Evolutionary conservation across 139 green algal genomes (phyloP), one percentile per base, ranked within the genome.

Genomic region (Coelastrella sp.): DNA sequence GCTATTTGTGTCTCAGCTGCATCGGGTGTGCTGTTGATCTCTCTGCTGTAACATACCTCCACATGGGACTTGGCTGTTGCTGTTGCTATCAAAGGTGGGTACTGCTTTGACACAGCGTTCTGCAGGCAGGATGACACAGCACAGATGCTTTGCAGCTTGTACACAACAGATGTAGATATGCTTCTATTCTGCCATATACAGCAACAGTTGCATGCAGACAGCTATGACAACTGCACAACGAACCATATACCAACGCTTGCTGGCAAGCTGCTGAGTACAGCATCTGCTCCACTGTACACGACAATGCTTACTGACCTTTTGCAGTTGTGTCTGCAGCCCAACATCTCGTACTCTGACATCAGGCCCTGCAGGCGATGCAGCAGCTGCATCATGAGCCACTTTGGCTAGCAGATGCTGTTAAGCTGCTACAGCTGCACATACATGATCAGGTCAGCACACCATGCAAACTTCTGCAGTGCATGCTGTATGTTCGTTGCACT

Each of bases 61-160:
- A 91, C 85, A 64, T 91, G 88, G 4, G 88, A 85, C 8, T 41
- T 74, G 27, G 41, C 83, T 30, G 76, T 89, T 41, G 88, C 85
- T 40, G 37, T 60, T 25, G 87, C 85, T 9, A 41, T 19, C 13
- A 91, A 30, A 0, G 79, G 82, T 1, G 79, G 78, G 27, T 34
- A 59, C 62, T 84, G 40, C 60, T 25, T 34, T 11, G 78, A 64
- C 11, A 40, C 41, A 63, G 40, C 60, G 21, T 71, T 82, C 75
- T 82, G 75, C 75, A 82, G 45, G 13, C 15, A 37, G 37, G 17
- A 45, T 50, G 67, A n/a, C n/a, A n/a, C n/a, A n/a, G n/a, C n/a
- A n/a, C n/a, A n/a, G n/a, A n/a, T n/a, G n/a, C n/a, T n/a, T n/a
- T n/a, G n/a, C n/a, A n/a, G n/a, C n/a, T n/a, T n/a, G n/a, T n/a